phyloP scores from a whole-genome alignment of 2,329 filamentous ascomycete species.

The Diplodia sapinea region DNA sequence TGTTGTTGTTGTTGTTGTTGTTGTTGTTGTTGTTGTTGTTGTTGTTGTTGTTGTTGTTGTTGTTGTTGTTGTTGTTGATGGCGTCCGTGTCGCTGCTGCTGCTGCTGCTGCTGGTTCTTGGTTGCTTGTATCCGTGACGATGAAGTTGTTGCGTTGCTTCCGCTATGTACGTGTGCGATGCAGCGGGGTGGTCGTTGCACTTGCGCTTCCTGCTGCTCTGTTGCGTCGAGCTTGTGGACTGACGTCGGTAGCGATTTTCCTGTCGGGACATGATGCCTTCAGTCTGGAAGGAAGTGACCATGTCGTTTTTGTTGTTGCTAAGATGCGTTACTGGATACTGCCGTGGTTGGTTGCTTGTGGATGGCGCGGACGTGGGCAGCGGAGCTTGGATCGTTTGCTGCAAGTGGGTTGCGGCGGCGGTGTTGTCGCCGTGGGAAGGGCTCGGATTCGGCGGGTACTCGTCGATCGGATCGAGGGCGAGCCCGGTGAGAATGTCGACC shows the following conservation, averaged over 20 bases:
- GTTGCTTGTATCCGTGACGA: not conserved
- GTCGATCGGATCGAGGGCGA: not conserved
- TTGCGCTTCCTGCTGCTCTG: not conserved
- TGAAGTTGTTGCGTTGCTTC: not conserved
- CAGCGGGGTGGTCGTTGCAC: not conserved
- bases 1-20: too few species aligned
- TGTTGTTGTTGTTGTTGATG: not conserved
- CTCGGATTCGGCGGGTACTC: too few species aligned
- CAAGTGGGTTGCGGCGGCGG: not conserved
- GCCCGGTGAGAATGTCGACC: not conserved
- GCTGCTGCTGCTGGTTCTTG: not conserved
- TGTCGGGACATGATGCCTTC: not conserved
- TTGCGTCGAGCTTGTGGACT: not conserved
- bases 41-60: not conserved
- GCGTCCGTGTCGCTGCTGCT: not conserved
- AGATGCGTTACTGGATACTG: not conserved
- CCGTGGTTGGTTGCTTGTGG: not conserved
- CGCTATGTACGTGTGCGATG: not conserved
- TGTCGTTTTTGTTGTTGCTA: not conserved
- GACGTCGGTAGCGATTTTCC: not conserved
- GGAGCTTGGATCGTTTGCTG: not conserved
- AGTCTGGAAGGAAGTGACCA: not conserved
- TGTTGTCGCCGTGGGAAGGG: not conserved
- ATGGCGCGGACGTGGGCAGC: not conserved
- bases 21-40: too few species aligned